Conservation (phyloP, 2,329 filamentous ascomycete genomes). For the Didymella lethalis region DNA sequence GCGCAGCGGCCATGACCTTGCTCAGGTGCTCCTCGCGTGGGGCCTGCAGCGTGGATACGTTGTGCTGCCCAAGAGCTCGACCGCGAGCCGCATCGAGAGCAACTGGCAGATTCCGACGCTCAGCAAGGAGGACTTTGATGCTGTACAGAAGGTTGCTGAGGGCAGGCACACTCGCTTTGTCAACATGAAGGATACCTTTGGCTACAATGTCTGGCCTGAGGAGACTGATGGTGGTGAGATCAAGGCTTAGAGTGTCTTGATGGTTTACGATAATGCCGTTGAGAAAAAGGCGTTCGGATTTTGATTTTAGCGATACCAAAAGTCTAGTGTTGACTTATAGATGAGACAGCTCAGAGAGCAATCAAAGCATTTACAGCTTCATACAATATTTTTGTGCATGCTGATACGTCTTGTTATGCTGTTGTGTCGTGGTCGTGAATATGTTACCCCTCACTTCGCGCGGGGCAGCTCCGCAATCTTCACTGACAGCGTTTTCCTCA, state of each 20-base stretch:
- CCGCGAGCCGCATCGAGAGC: constrained; percentile 56
- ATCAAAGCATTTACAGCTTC: constrained; percentile 11
- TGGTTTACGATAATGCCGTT: neutral
- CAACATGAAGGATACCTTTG: constrained; percentile 84
- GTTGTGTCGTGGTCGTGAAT: neutral
- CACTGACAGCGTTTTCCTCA: neutral
- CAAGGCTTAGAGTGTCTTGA: constrained; percentile 27
- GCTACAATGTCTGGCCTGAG: constrained; percentile 69
- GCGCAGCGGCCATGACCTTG: constrained; percentile 77
- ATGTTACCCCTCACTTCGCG: neutral
- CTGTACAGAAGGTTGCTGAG: constrained; percentile 69
- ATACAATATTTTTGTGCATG: neutral
- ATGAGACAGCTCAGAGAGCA: constrained; percentile 13
- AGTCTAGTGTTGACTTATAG: constrained; percentile 25
- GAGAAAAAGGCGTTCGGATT: constrained; percentile 12
- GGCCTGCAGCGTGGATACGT: constrained; percentile 75
- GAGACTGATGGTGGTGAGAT: constrained; percentile 46
- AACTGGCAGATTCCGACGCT: constrained; percentile 72
- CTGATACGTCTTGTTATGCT: neutral
- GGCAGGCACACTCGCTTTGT: constrained; percentile 75
- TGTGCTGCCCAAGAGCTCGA: constrained; percentile 54
- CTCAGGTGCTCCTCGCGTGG: constrained; percentile 85
- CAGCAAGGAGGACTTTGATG: constrained; percentile 62
- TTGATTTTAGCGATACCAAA: constrained; percentile 38
- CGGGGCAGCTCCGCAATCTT: neutral